A percentile compares a stretch with the other conserved stretches of the same genome.
Evolutionary conservation across 768 basidiomycete genomes (phyloP).

Genomic region (Russula virescens): DNA sequence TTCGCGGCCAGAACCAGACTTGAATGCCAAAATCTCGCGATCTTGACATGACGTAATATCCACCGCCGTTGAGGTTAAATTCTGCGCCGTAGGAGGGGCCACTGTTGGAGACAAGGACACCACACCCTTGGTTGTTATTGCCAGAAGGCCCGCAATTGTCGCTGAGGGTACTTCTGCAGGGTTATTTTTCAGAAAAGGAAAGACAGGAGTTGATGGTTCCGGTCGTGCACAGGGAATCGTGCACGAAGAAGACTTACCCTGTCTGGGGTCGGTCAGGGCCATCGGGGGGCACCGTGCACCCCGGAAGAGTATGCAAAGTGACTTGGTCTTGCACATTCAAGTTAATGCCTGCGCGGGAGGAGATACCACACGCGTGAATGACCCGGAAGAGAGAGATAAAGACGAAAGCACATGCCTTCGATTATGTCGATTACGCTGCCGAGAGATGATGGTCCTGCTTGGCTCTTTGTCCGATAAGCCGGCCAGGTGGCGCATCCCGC

Average conservation of each 20-base stretch:
- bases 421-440: slow-evolving; percentile 59
- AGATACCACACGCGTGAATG: not conserved
- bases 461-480: slow-evolving; percentile 55
- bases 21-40: slow-evolving; percentile 40
- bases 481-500: slow-evolving; percentile 57
- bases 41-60: slow-evolving; percentile 52
- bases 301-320: slow-evolving; percentile 50
- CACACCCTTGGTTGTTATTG: slow-evolving; percentile 59
- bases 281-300: slow-evolving; percentile 41
- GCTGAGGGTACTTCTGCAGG: slow-evolving; percentile 35
- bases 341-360: slow-evolving; percentile 41
- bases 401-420: slow-evolving; percentile 38
- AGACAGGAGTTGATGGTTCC: too few species aligned
- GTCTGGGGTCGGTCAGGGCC: too few species aligned
- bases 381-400: not conserved
- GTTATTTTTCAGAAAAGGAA: not conserved
- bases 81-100: slow-evolving; percentile 38
- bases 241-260: too few species aligned
- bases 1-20: slow-evolving; percentile 58
- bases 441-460: slow-evolving; percentile 48
- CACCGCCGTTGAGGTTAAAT: slow-evolving; percentile 52
- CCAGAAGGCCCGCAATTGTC: slow-evolving; percentile 44
- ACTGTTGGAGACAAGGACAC: slow-evolving; percentile 37
- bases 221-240: too few species aligned
- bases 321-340: slow-evolving; percentile 39